Evolutionary conservation across 805 yeast genomes (phyloP).

Genomic region (Ogataea methylovora): DNA sequence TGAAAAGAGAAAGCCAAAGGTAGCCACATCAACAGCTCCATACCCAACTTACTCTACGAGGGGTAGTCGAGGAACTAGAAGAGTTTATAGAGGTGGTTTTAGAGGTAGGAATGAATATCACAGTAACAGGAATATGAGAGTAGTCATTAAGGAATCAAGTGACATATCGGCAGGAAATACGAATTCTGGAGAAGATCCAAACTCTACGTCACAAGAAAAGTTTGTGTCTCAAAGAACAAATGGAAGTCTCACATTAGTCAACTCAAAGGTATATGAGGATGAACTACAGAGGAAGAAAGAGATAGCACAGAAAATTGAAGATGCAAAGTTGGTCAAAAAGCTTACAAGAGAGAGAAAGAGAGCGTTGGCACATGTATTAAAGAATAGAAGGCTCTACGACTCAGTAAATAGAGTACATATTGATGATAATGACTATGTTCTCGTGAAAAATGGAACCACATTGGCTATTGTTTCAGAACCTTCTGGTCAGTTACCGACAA

Average conservation of each 20-base stretch:
- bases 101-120: conserved; percentile 11
- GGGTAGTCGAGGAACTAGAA: conserved; percentile 3
- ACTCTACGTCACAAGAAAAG: not conserved
- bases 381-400: conserved; percentile 31
- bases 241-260: conserved; percentile 33
- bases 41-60: not conserved
- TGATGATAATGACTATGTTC: conserved; percentile 36
- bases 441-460: conserved; percentile 30
- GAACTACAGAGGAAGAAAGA: conserved; percentile 18
- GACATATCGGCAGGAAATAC: conserved; percentile 9
- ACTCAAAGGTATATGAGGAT: conserved; percentile 26
- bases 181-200: conserved; percentile 1
- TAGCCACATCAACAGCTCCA: not conserved
- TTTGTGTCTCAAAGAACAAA: conserved; percentile 26
- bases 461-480: conserved; percentile 30
- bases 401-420: conserved; percentile 37
- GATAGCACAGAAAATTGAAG: conserved; percentile 13
- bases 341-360: conserved; percentile 9
- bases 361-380: conserved; percentile 12
- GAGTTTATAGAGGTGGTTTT: conserved; percentile 12
- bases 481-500: conserved; percentile 1
- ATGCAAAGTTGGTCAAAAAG: conserved; percentile 9
- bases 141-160: conserved; percentile 19
- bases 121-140: conserved; percentile 22
- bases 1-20: conserved; percentile 5